Base-by-base conservation (phyloP, 192 early-diverging fungal genomes). In the Phycomyces blakesleeanus region DNA sequence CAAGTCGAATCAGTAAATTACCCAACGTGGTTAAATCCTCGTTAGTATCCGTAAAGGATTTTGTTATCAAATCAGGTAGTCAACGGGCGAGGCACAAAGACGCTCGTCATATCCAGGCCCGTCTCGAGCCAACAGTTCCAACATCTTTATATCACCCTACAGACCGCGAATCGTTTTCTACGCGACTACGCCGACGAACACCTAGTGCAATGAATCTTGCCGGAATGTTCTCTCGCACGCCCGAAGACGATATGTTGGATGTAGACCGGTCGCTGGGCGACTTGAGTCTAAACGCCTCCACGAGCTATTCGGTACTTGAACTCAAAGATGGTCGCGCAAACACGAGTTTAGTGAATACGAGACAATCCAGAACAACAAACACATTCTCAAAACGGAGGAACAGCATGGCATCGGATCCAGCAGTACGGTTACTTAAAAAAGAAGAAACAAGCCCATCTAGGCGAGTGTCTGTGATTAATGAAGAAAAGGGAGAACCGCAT, bases 21-120 rank as follows among this genome's bases (percentile, higher is more conserved):
- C 71, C 67, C 21, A 55, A 66, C 21, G 60, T 57, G 16, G 49
- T 69, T 12, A 75, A 75, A 22, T 51, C 67, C 20, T 66, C 63
- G 8, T n/a, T 71, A 24, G 54, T 40, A 16, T 68, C 66, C 8
- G 55, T 75, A 12, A 75, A 75, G 34, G 49, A 63, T 27, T 57
- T 75, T 42, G 58, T 75, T 12, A 25, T 42, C 52, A 64, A 50
- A 55, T 51, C 55, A 55, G 38, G 50, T 4, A 47, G 53, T 63
- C 68, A 41, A 16, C 52, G 10, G 40, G 60, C 15, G 41, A 60
- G 22, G 15, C 68, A 59, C 59, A 50, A 44, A 57, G 24, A n/a
- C 3, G 22, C 42, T 29, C 22, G 14, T 25, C 29, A 24, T 29
- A 50, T 21, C n/a, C 39, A 42, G 16, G 24, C 66, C 21, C 51